phyloP scores from a whole-genome alignment of 192 early-diverging fungal species.

The Coemansia sp. region DNA sequence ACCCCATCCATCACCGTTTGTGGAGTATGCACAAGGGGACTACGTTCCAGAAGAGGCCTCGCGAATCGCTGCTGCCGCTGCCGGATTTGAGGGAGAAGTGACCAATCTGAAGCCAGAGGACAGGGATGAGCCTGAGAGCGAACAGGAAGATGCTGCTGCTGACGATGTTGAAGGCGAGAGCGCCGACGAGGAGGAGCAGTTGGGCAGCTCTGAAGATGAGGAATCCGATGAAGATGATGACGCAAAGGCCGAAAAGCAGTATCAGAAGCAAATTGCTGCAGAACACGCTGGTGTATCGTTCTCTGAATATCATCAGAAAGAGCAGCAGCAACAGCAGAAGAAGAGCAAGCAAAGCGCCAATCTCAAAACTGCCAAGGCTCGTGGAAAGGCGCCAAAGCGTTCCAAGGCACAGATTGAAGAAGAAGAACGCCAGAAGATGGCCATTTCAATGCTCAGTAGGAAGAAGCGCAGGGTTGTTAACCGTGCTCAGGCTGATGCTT shows the following conservation, averaged over 20 bases:
- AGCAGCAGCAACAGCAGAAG: background rate
- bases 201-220: slow-evolving; percentile 56
- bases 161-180: slow-evolving; percentile 56
- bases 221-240: slow-evolving; percentile 52
- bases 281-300: slow-evolving; percentile 43
- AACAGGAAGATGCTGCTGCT: slow-evolving; percentile 35
- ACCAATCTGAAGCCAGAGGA: slow-evolving; percentile 61
- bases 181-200: slow-evolving; percentile 64
- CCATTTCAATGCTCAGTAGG: slow-evolving; percentile 55
- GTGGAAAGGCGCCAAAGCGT: slow-evolving; percentile 17
- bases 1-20: slow-evolving; percentile 94
- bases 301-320: slow-evolving; percentile 46
- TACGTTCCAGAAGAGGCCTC: slow-evolving; percentile 73
- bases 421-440: slow-evolving; percentile 50
- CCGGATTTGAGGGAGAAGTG: slow-evolving; percentile 63
- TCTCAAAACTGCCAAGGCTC: background rate
- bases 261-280: slow-evolving; percentile 46
- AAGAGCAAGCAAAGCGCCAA: background rate
- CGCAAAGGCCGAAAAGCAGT: slow-evolving; percentile 40
- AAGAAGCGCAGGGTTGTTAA: slow-evolving; percentile 55
- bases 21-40: slow-evolving; percentile 78
- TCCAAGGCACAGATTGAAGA: slow-evolving; percentile 45
- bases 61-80: slow-evolving; percentile 39
- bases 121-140: slow-evolving; percentile 56
- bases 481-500: slow-evolving; percentile 35